Evolutionary conservation across 2,329 filamentous ascomycete genomes (phyloP).

Genomic region (Neoarthrinium moseri): DNA sequence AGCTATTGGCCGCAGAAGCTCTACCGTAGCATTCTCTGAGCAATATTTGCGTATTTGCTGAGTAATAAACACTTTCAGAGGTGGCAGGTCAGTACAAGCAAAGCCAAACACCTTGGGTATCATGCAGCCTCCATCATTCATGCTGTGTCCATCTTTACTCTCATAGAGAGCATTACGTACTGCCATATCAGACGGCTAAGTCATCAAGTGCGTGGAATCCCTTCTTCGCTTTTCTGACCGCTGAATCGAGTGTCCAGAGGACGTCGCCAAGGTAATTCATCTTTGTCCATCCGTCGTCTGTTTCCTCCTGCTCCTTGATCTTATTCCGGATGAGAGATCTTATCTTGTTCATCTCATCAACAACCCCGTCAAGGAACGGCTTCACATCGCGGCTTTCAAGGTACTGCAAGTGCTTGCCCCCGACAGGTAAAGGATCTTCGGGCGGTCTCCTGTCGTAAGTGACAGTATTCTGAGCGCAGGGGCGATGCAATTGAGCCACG

Average conservation of each 20-base stretch:
- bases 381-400: not conserved
- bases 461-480: not conserved
- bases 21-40: no score
- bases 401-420: not conserved
- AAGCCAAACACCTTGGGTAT: no score
- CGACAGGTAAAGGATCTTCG: no score
- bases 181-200: no score
- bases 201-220: not conserved
- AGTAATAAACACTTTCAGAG: no score
- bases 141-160: no score
- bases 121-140: no score
- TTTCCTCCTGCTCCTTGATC: constrained; percentile 2
- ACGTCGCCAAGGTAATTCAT: not conserved
- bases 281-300: not conserved
- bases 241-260: not conserved
- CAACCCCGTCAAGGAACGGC: not conserved
- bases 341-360: not conserved
- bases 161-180: no score
- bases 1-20: no score
- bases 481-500: not conserved
- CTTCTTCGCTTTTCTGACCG: not conserved
- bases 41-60: no score
- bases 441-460: not conserved
- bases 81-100: no score
- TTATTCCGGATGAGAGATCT: not conserved